Percentiles rank a stretch among this genome's conserved stretches.
Evolutionary conservation across 2,329 filamentous ascomycete genomes (phyloP).

Genomic region (Bisporella sp.): DNA sequence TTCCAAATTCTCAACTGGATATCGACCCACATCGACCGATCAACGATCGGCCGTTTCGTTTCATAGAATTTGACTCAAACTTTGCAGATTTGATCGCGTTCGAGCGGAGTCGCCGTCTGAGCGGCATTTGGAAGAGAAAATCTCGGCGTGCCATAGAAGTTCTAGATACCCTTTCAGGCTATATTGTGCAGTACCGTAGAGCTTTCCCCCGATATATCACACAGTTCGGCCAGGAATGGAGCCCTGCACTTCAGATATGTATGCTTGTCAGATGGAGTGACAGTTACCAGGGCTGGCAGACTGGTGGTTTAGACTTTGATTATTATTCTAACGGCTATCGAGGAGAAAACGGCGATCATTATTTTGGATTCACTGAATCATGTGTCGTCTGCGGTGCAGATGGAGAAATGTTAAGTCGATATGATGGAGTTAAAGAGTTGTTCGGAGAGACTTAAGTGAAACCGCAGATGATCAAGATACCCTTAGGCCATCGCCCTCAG

Average conservation of each 20-base stretch:
- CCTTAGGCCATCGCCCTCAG: too few relatives aligned
- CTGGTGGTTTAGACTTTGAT: slow-evolving; percentile 6
- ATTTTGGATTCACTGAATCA: slow-evolving; percentile 7
- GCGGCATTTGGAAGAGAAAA: slow-evolving; percentile 1
- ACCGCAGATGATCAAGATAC: too few relatives aligned
- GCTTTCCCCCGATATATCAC: slow-evolving; percentile 6
- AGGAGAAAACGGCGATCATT: slow-evolving; percentile 4
- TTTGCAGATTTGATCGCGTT: slow-evolving; percentile 3
- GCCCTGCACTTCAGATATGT: slow-evolving; percentile 5
- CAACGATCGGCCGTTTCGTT: neutral
- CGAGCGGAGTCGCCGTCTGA: neutral
- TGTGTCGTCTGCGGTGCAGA: slow-evolving; percentile 2
- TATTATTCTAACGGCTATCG: slow-evolving; percentile 1
- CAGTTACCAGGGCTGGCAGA: slow-evolving; percentile 3
- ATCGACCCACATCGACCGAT: neutral
- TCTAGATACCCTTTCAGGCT: neutral
- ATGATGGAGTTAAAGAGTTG: slow-evolving; percentile 9
- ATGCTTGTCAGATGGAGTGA: slow-evolving; percentile 4
- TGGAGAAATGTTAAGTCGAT: slow-evolving; percentile 9
- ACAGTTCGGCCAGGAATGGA: slow-evolving; percentile 5
- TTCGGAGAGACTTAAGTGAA: neutral
- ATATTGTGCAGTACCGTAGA: slow-evolving; percentile 5
- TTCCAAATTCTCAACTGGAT: slow-evolving; percentile 7
- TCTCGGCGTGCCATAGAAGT: slow-evolving; percentile 1
- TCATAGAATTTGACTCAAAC: slow-evolving; percentile 12